These are phyloP conservation scores for Alternaria atra DNA, from an alignment of 2,329 filamentous ascomycete genomes.

Conservation along the genomic window DNA sequence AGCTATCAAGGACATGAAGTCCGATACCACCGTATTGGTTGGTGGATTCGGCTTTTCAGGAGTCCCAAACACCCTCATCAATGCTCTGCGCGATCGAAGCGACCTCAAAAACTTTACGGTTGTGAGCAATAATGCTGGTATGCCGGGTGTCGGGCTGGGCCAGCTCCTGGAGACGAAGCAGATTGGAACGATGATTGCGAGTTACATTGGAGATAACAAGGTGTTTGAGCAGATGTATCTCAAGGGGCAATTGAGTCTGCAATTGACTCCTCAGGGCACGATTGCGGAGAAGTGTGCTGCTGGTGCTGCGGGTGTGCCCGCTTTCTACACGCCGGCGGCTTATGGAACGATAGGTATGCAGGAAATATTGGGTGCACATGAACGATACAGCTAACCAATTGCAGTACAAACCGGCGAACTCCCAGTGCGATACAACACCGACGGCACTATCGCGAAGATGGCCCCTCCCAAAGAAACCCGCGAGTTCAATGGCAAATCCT, in stretches of 20 bases:
- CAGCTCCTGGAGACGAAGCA: constrained; percentile 74
- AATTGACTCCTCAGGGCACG: constrained; percentile 79
- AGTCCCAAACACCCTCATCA: constrained; percentile 52
- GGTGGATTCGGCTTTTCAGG: constrained; percentile 53
- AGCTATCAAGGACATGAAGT: constrained; percentile 51
- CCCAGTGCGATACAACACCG: constrained; percentile 67
- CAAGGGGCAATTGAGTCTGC: constrained; percentile 75
- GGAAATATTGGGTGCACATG: not conserved
- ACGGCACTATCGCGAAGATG: constrained; percentile 69
- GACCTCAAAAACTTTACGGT: constrained; percentile 66
- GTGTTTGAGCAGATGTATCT: constrained; percentile 77
- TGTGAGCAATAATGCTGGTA: constrained; percentile 82
- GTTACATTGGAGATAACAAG: constrained; percentile 81
- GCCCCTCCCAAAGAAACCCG: constrained; percentile 74
- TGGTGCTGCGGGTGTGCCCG: constrained; percentile 78
- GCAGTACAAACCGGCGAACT: constrained; percentile 72
- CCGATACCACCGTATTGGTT: constrained; percentile 48
- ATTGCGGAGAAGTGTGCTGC: constrained; percentile 76
- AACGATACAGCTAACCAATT: constrained; percentile 8
- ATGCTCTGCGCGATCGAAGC: constrained; percentile 48
- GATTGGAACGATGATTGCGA: constrained; percentile 75
- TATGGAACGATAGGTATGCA: constrained; percentile 64
- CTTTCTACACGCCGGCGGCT: constrained; percentile 81
- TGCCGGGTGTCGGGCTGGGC: constrained; percentile 74
- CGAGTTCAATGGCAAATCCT: constrained; percentile 75